Conservation (phyloP, 257 asterid genomes). For the Gentiana straminea region DNA sequence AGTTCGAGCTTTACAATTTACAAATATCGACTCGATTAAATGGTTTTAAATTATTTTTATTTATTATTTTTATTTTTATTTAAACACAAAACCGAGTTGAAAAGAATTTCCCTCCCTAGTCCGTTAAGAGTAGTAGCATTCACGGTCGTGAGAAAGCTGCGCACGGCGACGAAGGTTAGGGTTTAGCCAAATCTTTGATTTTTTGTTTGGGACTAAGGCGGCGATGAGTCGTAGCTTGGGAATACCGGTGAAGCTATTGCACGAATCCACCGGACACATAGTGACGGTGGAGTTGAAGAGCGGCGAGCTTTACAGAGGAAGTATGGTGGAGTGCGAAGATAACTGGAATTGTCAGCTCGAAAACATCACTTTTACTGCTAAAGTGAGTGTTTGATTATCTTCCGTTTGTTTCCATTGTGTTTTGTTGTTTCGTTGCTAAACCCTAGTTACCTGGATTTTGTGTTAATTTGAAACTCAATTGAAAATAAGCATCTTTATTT, state of each 20-base stretch:
- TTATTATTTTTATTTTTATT: no score
- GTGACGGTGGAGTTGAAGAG: conserved; percentile 90
- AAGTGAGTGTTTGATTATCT: conserved; percentile 11
- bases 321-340: conserved; percentile 66
- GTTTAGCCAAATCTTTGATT: neutral
- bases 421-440: no score
- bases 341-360: conserved; percentile 56
- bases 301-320: conserved; percentile 90
- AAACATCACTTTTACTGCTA: conserved; percentile 40
- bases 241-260: conserved; percentile 94
- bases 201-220: neutral
- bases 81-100: no score
- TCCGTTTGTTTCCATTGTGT: neutral
- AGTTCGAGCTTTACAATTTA: no score
- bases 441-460: no score
- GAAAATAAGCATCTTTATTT: no score
- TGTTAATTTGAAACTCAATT: no score
- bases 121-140: neutral
- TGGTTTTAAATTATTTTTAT: no score
- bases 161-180: no score
- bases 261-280: conserved; percentile 89
- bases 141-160: no score
- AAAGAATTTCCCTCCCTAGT: neutral
- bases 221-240: conserved; percentile 87
- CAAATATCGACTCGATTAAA: no score